Evolutionary conservation across 805 yeast species (phyloP), one percentile per base, ranked within the genome.

Genomic region (Saccharomycopsis fodiens): DNA sequence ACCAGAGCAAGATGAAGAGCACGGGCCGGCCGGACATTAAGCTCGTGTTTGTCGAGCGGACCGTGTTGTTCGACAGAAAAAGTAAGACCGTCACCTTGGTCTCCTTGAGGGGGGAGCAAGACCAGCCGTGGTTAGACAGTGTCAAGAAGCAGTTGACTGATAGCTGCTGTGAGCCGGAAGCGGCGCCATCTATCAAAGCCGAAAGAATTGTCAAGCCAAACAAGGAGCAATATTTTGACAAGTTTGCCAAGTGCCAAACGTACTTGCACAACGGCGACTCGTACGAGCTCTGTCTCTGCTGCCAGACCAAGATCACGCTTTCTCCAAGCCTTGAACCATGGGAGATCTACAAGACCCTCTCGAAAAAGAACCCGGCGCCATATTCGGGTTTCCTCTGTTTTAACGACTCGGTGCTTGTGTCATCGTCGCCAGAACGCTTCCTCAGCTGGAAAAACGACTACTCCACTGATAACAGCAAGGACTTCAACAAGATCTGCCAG

Each of bases 401-500:
- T 55, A 72, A 67, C 2, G 83, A 80, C 50, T 54, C 61, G 23
- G 68, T 71, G 10, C 64, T 93, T 27, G 69, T 91, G 2, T 86
- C 96, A 2, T 82, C 96, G 0, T 91, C 97, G 0, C 99, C 99
- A 0, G 99, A 93, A 61, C 69, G 98, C 52, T 94, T 93, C 57
- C 59, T 94, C 42, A 73, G 81, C 2, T 94, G 97, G 96, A 60
- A 69, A 19, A 58, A 62, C 8, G 47, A 50, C 1, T 25, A 25
- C 10, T 57, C 61, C 0, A 8, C n/a, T 15, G 45, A 32, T 13
- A 23, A 20, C 8, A 16, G n/a, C 22, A 20, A 32, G 4, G 20
- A 32, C 21, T 22, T 29, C 10, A 17, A 22, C 13, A 38, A 36
- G 19, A 19, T 15, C 13, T 83, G 93, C 47, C 95, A 93, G 62